Conservation (phyloP, 495 filamentous ascomycete genomes). For the Penicillium psychrofluorescens region DNA sequence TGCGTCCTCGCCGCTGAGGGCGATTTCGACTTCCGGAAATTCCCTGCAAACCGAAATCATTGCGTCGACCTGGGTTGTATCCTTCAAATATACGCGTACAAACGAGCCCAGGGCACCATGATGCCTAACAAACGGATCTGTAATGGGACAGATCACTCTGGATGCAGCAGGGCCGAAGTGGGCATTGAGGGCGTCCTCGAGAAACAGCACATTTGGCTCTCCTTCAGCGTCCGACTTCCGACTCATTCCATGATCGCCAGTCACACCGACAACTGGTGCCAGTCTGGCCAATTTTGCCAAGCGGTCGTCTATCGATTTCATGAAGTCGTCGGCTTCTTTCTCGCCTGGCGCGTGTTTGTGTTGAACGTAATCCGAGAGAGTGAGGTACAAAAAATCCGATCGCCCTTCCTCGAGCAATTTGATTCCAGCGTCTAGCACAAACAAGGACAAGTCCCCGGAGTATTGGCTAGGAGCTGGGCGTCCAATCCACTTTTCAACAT, state of each 20-base stretch:
- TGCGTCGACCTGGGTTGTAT: conserved; percentile 2
- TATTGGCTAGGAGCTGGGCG: conserved; percentile 22
- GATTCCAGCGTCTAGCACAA: conserved; percentile 31
- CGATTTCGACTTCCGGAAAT: conserved; percentile 23
- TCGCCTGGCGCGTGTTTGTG: conserved; percentile 27
- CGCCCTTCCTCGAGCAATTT: conserved; percentile 24
- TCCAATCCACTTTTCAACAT: conserved; percentile 27
- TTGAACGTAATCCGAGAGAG: conserved; percentile 32
- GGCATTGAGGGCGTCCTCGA: conserved; percentile 21
- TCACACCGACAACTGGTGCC: conserved; percentile 21
- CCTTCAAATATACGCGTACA: conserved; percentile 25
- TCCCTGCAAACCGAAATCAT: conserved; percentile 8
- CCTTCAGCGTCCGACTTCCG: conserved; percentile 18
- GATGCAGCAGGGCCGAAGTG: conserved; percentile 16
- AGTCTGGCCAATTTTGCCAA: conserved; percentile 14
- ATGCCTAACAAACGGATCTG: conserved; percentile 28
- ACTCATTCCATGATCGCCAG: conserved; percentile 33
- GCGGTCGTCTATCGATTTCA: conserved; percentile 19
- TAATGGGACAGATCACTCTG: conserved; percentile 32
- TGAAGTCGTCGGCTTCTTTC: conserved; percentile 24
- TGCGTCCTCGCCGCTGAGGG: conserved; percentile 17
- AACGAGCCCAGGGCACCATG: conserved; percentile 29
- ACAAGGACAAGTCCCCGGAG: conserved; percentile 28
- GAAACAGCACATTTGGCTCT: conserved; percentile 27
- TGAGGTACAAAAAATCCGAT: conserved; percentile 32